These are phyloP conservation scores for Leptomonas pyrrhocoris DNA, from an alignment of 208 protist genomes.

Conservation along the genomic window DNA sequence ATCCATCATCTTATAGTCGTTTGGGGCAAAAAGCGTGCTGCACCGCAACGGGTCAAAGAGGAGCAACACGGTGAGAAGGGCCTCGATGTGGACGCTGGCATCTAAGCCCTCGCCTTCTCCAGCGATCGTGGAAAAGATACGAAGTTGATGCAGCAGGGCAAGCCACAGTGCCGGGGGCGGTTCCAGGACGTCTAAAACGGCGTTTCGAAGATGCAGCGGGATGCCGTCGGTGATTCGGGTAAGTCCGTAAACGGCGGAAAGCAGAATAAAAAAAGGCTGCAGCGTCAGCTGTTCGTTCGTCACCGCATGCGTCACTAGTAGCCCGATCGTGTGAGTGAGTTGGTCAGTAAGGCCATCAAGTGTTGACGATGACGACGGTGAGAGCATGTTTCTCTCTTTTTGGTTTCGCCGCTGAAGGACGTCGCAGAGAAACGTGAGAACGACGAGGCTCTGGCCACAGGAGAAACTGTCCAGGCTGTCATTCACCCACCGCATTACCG, in stretches of 20 bases:
- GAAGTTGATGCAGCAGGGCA: conserved; percentile 59
- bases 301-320: conserved; percentile 25
- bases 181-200: conserved; percentile 24
- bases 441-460: conserved; percentile 75
- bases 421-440: conserved; percentile 76
- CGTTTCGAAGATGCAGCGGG: conserved; percentile 14
- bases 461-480: conserved; percentile 44
- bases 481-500: conserved; percentile 65
- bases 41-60: conserved; percentile 21
- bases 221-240: conserved; percentile 35
- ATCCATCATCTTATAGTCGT: conserved; percentile 8
- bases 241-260: conserved; percentile 65
- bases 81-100: conserved; percentile 2
- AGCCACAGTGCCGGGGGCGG: conserved; percentile 55
- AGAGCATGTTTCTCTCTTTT: neutral
- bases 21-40: conserved; percentile 6
- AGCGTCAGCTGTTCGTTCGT: conserved; percentile 62
- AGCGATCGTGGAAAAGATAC: neutral
- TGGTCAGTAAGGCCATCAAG: neutral
- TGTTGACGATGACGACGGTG: neutral
- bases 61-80: conserved; percentile 31
- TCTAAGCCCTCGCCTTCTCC: neutral
- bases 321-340: conserved; percentile 22
- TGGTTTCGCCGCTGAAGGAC: conserved; percentile 33
- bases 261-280: conserved; percentile 67